Evolutionary conservation across 768 basidiomycete genomes (phyloP).

Genomic region (Agrocybe pediades): DNA sequence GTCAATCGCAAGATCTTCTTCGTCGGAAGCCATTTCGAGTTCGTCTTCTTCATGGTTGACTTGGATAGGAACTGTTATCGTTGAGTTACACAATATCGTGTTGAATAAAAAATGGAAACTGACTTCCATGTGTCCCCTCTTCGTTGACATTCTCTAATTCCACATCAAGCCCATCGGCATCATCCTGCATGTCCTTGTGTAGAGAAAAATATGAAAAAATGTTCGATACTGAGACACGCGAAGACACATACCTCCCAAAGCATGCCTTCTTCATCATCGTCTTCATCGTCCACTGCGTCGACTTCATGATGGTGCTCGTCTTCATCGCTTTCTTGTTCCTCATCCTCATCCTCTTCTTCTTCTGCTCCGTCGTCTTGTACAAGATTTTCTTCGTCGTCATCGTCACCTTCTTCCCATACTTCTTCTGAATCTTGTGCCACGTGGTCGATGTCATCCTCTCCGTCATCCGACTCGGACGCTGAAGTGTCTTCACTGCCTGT

Average conservation of each 20-base stretch:
- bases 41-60: conserved; percentile 66
- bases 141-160: conserved; percentile 56
- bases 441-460: conserved; percentile 65
- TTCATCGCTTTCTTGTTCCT: conserved; percentile 46
- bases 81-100: conserved; percentile 2
- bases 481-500: conserved; percentile 84
- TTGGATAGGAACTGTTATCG: conserved; percentile 44
- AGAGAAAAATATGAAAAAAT: background rate
- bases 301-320: conserved; percentile 27
- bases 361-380: conserved; percentile 53
- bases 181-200: conserved; percentile 54
- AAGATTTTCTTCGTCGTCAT: conserved; percentile 69
- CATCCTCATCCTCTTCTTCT: conserved; percentile 54
- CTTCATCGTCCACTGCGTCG: conserved; percentile 17
- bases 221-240: background rate
- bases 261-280: conserved; percentile 31
- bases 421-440: conserved; percentile 58
- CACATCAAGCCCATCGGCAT: conserved; percentile 44
- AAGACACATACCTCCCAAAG: conserved; percentile 35
- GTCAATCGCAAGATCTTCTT: conserved; percentile 56
- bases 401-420: conserved; percentile 69
- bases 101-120: conserved; percentile 5
- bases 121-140: conserved; percentile 63
- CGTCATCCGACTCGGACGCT: conserved; percentile 68
- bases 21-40: conserved; percentile 64